phyloP scores from a whole-genome alignment of 352 stramenopile species.

The Halophytophthora polymorphica region DNA sequence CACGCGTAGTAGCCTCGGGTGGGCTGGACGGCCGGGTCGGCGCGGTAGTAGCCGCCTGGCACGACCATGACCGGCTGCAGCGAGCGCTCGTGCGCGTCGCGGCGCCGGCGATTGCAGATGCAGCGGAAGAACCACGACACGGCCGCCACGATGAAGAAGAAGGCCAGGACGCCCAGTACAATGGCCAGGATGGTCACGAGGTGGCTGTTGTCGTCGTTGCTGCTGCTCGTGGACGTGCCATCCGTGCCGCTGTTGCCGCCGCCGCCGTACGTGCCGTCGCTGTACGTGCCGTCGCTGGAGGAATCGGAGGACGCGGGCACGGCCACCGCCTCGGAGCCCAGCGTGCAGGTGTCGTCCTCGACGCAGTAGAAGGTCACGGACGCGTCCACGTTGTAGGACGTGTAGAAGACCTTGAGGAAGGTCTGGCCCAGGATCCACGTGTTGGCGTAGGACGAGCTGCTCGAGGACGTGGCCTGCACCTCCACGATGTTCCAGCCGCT shows the following conservation, averaged over 20 bases:
- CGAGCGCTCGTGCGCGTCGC: slow-evolving; percentile 18
- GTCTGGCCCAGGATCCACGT: slow-evolving; percentile 80
- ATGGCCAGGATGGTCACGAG: slow-evolving; percentile 36
- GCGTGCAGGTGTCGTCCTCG: slow-evolving; percentile 36
- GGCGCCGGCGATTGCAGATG: slow-evolving; percentile 21
- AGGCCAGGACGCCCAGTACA: slow-evolving; percentile 32
- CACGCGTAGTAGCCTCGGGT: slow-evolving; percentile 30
- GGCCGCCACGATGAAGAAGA: slow-evolving; percentile 31
- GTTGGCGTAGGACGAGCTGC: slow-evolving; percentile 34
- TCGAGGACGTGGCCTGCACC: slow-evolving; percentile 35
- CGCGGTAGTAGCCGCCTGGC: slow-evolving; percentile 30
- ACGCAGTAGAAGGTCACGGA: slow-evolving; percentile 68
- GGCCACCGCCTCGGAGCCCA: slow-evolving; percentile 25
- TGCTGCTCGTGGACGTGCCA: slow-evolving; percentile 12
- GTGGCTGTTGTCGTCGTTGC: slow-evolving; percentile 18
- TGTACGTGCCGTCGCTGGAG: slow-evolving; percentile 24
- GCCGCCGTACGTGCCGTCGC: slow-evolving; percentile 20
- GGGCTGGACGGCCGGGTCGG: slow-evolving; percentile 22
- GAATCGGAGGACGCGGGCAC: slow-evolving; percentile 27
- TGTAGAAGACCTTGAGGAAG: slow-evolving; percentile 76
- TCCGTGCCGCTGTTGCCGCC: slow-evolving; percentile 11
- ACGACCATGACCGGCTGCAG: slow-evolving; percentile 30
- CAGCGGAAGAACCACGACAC: slow-evolving; percentile 30
- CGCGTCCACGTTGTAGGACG: slow-evolving; percentile 58
- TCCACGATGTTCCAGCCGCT: slow-evolving; percentile 34